Base-by-base conservation (phyloP, 148 eudicot genomes). In the Suaeda aralocaspica region DNA sequence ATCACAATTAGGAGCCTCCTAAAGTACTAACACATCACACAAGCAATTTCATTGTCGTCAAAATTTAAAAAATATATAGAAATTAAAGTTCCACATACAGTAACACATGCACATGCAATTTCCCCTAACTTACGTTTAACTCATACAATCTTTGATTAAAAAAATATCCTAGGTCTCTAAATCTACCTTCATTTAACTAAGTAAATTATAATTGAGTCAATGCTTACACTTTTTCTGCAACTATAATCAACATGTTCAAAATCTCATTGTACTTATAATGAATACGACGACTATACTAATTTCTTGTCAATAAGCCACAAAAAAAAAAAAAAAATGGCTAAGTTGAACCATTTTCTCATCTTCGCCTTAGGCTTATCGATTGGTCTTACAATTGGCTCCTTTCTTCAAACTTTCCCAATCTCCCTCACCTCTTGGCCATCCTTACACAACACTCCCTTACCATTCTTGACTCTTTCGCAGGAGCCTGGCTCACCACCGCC, bases 311-410 rank as follows among this genome's bases (percentile, higher is more conserved):
- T 36, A 36, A 36, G 4, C 8, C 4, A 36, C 41, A 36, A 36
- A 8, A 36, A 36, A 36, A 0, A 45, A 24, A 13, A 9, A 60
- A 48, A 48, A 12, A 77, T 77, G 80, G 64, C 41, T 67, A 72
- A 61, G 31, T 44, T 72, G 60, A 46, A 60, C 29, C 76, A 67
- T 64, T 73, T 78, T 45, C 75, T 86, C 64, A 68, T 82, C 64
- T 75, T 88, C 42, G 72, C 73, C 39, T 36, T 84, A 70, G 90
- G 88, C 30, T 60, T 86, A 50, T 84, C 92, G 14, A 55, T 86
- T 28, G 92, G 88, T 60, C 57, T 84, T 46, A 62, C 79, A 22
- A 55, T 72, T 69, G 78, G 83, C 44, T 78, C 44, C 79, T 76
- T 71, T 28, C 71, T 84, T 63, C 70, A 70, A 77, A 80, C 14